Evolutionary conservation across 345 rosid genomes (phyloP).

Genomic region (Acer saccharum): DNA sequence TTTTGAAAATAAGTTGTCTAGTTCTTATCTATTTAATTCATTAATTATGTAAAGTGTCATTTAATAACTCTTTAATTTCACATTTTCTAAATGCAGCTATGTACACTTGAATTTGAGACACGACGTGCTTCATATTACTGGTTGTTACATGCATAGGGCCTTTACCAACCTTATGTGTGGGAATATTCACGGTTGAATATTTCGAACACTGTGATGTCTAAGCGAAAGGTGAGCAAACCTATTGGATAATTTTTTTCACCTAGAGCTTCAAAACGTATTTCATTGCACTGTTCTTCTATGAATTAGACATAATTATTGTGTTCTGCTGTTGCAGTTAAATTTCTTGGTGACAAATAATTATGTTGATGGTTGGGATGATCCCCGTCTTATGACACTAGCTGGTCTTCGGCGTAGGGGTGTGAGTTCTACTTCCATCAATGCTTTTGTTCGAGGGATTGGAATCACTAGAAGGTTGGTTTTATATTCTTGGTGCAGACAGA

Average conservation of each 20-base stretch:
- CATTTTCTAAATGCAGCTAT: constrained; percentile 44
- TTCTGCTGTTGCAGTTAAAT: constrained; percentile 63
- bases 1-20: not conserved
- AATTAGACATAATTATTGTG: constrained; percentile 9
- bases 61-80: not conserved
- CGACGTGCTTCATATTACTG: constrained; percentile 97
- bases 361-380: constrained; percentile 99
- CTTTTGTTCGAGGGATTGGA: constrained; percentile 92
- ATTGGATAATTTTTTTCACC: constrained; percentile 9
- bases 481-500: not conserved
- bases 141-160: constrained; percentile 75
- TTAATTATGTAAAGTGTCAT: not conserved
- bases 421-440: constrained; percentile 78
- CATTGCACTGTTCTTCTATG: constrained; percentile 8
- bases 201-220: constrained; percentile 95
- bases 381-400: constrained; percentile 94
- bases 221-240: constrained; percentile 70
- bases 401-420: constrained; percentile 95
- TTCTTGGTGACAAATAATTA: constrained; percentile 73
- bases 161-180: constrained; percentile 98
- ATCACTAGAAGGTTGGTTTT: constrained; percentile 82
- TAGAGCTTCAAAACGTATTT: constrained; percentile 19
- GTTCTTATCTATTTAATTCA: not conserved
- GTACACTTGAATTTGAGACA: constrained; percentile 83
- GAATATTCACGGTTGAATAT: constrained; percentile 93